Evolutionary conservation across 768 basidiomycete species (phyloP).

Genomic region (Gyrodon lividus): DNA sequence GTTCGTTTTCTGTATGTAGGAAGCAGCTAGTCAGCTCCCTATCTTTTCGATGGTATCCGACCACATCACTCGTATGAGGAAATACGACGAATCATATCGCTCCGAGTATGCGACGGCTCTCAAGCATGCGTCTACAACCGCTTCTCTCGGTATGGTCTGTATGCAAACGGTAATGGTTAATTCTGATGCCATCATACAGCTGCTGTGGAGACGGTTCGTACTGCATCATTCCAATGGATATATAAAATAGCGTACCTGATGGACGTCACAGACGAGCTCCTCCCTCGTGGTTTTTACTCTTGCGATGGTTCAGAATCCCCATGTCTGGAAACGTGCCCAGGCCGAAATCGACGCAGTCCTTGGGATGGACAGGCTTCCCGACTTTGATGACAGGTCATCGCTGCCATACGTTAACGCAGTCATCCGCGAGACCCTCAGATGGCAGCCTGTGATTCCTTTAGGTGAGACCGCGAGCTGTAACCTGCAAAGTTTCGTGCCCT

Average conservation of each 20-base stretch:
- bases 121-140: slow-evolving; percentile 12
- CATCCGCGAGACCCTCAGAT: slow-evolving; percentile 10
- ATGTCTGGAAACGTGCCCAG: too few species aligned
- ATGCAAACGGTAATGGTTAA: too few species aligned
- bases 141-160: slow-evolving; percentile 11
- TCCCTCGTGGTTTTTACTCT: too few species aligned
- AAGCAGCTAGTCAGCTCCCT: too few species aligned
- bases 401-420: slow-evolving; percentile 13
- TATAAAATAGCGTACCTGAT: too few species aligned
- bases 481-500: not conserved
- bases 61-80: slow-evolving; percentile 10
- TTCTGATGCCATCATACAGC: too few species aligned
- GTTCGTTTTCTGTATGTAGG: too few species aligned
- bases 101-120: slow-evolving; percentile 15
- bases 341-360: slow-evolving; percentile 8
- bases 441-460: slow-evolving; percentile 8
- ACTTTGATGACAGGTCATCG: slow-evolving; percentile 8
- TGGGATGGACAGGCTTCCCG: slow-evolving; percentile 6
- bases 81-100: slow-evolving; percentile 3
- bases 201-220: too few species aligned
- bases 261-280: too few species aligned
- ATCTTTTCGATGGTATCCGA: slow-evolving; percentile 13
- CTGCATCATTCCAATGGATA: too few species aligned
- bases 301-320: too few species aligned
- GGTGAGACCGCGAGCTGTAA: not conserved